Conservation (phyloP, 208 protist species). For the Leishmania major region DNA sequence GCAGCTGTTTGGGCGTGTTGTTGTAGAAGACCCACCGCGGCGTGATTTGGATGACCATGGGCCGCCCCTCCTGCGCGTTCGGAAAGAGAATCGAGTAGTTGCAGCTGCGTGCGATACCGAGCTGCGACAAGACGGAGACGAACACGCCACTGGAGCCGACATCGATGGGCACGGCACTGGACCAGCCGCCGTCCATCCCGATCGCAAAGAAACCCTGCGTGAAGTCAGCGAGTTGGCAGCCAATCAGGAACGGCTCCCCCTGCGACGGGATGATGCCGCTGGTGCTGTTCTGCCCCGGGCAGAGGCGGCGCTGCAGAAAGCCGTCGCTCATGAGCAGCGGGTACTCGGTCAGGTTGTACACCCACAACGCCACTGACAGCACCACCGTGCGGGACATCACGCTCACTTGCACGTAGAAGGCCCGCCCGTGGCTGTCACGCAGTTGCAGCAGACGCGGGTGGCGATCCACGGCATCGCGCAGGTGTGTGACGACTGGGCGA, state of each 20-base stretch:
- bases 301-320: constrained; percentile 46
- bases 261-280: constrained; percentile 80
- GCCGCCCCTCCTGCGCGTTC: constrained; percentile 62
- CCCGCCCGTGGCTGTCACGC: constrained; percentile 48
- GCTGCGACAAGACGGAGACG: constrained; percentile 37
- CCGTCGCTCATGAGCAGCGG: constrained; percentile 69
- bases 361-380: constrained; percentile 77
- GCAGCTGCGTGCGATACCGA: constrained; percentile 70
- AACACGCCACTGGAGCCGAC: constrained; percentile 71
- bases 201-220: constrained; percentile 59
- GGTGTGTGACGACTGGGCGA: constrained; percentile 34
- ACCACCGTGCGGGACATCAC: constrained; percentile 72
- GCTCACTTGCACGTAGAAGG: constrained; percentile 70
- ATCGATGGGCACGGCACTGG: constrained; percentile 50
- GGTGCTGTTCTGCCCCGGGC: constrained; percentile 55
- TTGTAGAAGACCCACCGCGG: constrained; percentile 83
- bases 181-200: constrained; percentile 77
- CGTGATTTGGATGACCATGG: constrained; percentile 68
- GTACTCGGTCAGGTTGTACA: constrained; percentile 83
- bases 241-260: constrained; percentile 75
- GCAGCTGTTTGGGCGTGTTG: constrained; percentile 62
- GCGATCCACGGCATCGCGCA: constrained; percentile 49
- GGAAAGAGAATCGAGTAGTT: constrained; percentile 82
- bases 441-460: constrained; percentile 61
- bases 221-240: constrained; percentile 56